Evolutionary conservation across 805 yeast species (phyloP).

Genomic region (Lachancea sp.): DNA sequence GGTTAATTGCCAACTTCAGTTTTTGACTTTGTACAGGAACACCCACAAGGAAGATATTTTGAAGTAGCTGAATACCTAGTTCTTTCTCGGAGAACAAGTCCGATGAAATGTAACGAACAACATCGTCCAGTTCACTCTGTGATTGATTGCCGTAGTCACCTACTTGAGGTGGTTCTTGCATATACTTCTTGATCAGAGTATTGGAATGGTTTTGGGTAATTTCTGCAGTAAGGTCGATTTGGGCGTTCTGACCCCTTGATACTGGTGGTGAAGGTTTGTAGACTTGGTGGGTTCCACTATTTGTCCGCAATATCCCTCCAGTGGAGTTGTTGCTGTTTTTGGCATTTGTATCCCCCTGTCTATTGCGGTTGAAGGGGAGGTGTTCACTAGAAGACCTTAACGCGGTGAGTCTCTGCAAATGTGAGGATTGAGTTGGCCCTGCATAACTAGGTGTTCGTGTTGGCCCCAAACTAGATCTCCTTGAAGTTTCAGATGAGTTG

Average conservation of each 20-base stretch:
- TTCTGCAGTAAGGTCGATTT: slow-evolving; percentile 30
- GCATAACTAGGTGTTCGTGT: slow-evolving; percentile 30
- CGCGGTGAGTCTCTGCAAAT: slow-evolving; percentile 5
- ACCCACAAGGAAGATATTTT: slow-evolving; percentile 3
- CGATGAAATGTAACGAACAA: slow-evolving; percentile 17
- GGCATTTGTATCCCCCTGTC: slow-evolving; percentile 11
- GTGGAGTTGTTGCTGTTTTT: slow-evolving; percentile 5
- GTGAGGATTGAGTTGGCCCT: slow-evolving; percentile 25
- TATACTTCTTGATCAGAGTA: slow-evolving; percentile 25
- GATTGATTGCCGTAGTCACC: neutral
- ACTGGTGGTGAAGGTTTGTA: slow-evolving; percentile 7
- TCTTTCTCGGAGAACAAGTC: slow-evolving; percentile 22
- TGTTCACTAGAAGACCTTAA: slow-evolving; percentile 8
- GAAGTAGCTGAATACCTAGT: slow-evolving; percentile 18
- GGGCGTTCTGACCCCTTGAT: slow-evolving; percentile 3
- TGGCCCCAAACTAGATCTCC: slow-evolving; percentile 32
- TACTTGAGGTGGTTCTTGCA: slow-evolving; percentile 12
- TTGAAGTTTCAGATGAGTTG: slow-evolving; percentile 36
- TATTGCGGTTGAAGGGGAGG: slow-evolving; percentile 12
- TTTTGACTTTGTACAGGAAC: slow-evolving; percentile 10
- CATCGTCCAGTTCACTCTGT: neutral
- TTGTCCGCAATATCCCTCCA: slow-evolving; percentile 9
- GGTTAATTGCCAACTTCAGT: slow-evolving; percentile 17
- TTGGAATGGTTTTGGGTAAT: slow-evolving; percentile 19
- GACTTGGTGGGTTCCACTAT: slow-evolving; percentile 10